Evolutionary conservation across 176 grass and related monocot genomes (phyloP).

Genomic region (Metroxylon sagu): DNA sequence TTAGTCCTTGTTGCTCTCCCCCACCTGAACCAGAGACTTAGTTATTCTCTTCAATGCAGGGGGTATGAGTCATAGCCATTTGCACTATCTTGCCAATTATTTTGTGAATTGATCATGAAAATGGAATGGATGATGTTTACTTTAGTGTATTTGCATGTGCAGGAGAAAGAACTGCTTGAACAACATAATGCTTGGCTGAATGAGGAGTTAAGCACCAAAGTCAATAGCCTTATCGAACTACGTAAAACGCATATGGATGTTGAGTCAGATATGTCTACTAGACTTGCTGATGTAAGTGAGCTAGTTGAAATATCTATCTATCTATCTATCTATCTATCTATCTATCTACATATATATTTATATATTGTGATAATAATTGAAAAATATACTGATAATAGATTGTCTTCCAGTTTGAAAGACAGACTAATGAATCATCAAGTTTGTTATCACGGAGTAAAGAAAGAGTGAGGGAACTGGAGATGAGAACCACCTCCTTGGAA

Average conservation of each 20-base stretch:
- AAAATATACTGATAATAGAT: not conserved
- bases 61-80: too few relatives aligned
- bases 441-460: slow-evolving; percentile 62
- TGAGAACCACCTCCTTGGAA: slow-evolving; percentile 62
- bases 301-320: slow-evolving; percentile 2
- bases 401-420: slow-evolving; percentile 74
- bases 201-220: slow-evolving; percentile 70
- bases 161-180: slow-evolving; percentile 91
- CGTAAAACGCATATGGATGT: slow-evolving; percentile 69
- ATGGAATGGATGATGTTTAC: not conserved
- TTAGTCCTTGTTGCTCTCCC: too few relatives aligned
- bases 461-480: slow-evolving; percentile 53
- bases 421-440: slow-evolving; percentile 52
- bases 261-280: slow-evolving; percentile 69
- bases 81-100: too few relatives aligned
- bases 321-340: too few relatives aligned
- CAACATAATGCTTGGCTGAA: slow-evolving; percentile 82
- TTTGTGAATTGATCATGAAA: not conserved
- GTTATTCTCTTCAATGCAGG: too few relatives aligned
- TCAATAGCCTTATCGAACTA: slow-evolving; percentile 40
- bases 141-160: slow-evolving; percentile 20
- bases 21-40: too few relatives aligned
- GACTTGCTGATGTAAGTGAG: slow-evolving; percentile 55
- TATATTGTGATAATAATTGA: not conserved
- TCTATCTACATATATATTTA: not conserved